Evolutionary conservation across 2,329 filamentous ascomycete species (phyloP).

Genomic region (Xylaria multiplex): DNA sequence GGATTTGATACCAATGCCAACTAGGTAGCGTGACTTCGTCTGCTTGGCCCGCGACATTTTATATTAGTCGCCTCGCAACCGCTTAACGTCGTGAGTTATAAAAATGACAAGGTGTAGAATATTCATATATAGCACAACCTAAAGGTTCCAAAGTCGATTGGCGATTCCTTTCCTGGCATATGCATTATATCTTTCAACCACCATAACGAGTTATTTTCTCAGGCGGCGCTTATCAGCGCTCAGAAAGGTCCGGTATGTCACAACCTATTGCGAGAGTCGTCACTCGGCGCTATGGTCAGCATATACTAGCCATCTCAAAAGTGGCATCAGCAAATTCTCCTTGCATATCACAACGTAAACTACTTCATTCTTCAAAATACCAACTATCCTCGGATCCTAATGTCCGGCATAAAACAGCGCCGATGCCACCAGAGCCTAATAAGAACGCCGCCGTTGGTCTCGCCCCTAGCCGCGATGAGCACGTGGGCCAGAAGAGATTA

Average conservation of each 20-base stretch:
- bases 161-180: neutral
- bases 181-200: conserved; percentile 1
- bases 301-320: conserved; percentile 6
- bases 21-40: conserved; percentile 1
- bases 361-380: conserved; percentile 20
- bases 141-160: neutral
- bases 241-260: conserved; percentile 19
- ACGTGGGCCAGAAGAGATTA: conserved; percentile 54
- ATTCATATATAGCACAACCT: conserved; percentile 5
- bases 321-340: conserved; percentile 10
- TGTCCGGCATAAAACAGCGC: conserved; percentile 15
- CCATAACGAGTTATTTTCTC: neutral
- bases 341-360: conserved; percentile 2
- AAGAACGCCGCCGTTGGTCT: conserved; percentile 43
- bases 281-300: conserved; percentile 18
- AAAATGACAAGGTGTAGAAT: neutral
- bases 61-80: neutral
- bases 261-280: conserved; percentile 15
- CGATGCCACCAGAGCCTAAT: conserved; percentile 42
- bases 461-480: conserved; percentile 37
- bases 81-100: conserved; percentile 8
- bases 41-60: neutral
- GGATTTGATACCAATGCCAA: conserved; percentile 4
- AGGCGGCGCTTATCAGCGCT: conserved; percentile 7
- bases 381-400: neutral